A percentile compares a stretch with the other conserved stretches of the same genome.
These are phyloP conservation scores for Cercospora nicotianae DNA, from an alignment of 2,329 filamentous ascomycete genomes.

Conservation along the genomic window DNA sequence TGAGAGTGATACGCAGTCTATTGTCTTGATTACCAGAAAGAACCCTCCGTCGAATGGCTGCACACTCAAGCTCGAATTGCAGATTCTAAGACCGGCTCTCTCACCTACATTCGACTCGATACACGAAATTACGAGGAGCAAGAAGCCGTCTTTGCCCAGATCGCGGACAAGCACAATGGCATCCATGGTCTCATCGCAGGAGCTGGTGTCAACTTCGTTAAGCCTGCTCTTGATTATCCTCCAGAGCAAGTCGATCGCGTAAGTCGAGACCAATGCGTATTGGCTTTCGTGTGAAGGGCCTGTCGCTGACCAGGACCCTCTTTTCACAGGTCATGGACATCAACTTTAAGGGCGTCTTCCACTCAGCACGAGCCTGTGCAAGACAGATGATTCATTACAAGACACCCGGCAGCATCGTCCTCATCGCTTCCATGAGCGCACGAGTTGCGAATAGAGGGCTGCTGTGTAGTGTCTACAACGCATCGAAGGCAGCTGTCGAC, in stretches of 20 bases:
- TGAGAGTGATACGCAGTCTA: constrained; percentile 41
- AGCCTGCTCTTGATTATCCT: constrained; percentile 37
- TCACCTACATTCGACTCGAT: constrained; percentile 52
- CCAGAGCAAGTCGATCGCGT: constrained; percentile 32
- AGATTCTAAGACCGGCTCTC: constrained; percentile 41
- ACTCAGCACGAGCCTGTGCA: constrained; percentile 49
- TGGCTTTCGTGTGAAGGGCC: no score
- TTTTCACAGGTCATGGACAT: constrained; percentile 35
- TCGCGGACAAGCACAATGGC: constrained; percentile 32
- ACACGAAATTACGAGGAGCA: constrained; percentile 43
- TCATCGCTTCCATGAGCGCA: constrained; percentile 55
- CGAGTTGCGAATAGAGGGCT: constrained; percentile 34
- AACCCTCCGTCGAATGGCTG: constrained; percentile 48
- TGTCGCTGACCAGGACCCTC: neutral
- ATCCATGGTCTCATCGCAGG: constrained; percentile 37
- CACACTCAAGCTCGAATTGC: constrained; percentile 42
- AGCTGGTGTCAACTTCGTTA: constrained; percentile 37
- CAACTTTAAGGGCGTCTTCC: constrained; percentile 54
- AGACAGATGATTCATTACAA: constrained; percentile 53
- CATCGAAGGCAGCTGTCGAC: constrained; percentile 42
- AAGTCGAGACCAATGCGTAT: neutral
- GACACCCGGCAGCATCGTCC: constrained; percentile 51
- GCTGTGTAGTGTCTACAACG: constrained; percentile 30
- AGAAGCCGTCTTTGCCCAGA: constrained; percentile 29
- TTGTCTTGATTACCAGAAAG: constrained; percentile 49